Evolutionary conservation across 2,329 filamentous ascomycete species (phyloP), one percentile per base, ranked within the genome.

Genomic region (Colletotrichum kahawae): DNA sequence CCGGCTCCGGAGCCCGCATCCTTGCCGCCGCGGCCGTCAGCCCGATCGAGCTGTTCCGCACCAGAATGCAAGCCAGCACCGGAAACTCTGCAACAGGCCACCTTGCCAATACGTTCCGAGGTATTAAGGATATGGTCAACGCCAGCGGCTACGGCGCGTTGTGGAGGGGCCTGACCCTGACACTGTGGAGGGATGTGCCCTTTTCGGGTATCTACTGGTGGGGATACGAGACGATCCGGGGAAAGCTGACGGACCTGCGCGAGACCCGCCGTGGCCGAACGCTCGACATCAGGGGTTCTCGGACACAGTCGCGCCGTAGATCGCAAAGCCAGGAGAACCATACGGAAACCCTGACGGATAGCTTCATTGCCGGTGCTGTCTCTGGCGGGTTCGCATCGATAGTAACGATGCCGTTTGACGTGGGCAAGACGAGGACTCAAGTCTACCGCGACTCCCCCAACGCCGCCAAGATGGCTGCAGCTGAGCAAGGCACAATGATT

Each of bases 201-300:
- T 99, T 99, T 81, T 98, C 96, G 1, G 97, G 94, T 5, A 90
- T 99, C 59, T 99, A 99, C 87, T 99, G 97, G 97, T 97, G 94
- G 92, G 96, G 97, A 14, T 99, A 99, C 82, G 97, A 99, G 86
- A 92, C 91, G 21, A 93, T 96, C 70, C 92, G 95, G 68, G 92
- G 92, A 29, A 86, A 87, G 67, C 85, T 98, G 72, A 93, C 92
- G 1, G 93, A 96, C 78, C 85, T 91, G 64, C 92, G 95, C 77
- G 91, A 89, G 81, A 85, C 87, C 66, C 82, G 84, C 29, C 83
- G 86, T 31, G 89, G 88, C 1, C 85, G 86, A 43, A 79, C 82
- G 2, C 73, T 88, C 8, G 84, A 82, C 62, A 81, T 80, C 31
- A 84, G 85, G 18, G 82, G 85, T 6, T 72, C 80, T 31, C 83